Percentiles rank a stretch among this genome's conserved stretches.
Conservation (phyloP, 768 basidiomycete species). For the Jaapia argillacea region DNA sequence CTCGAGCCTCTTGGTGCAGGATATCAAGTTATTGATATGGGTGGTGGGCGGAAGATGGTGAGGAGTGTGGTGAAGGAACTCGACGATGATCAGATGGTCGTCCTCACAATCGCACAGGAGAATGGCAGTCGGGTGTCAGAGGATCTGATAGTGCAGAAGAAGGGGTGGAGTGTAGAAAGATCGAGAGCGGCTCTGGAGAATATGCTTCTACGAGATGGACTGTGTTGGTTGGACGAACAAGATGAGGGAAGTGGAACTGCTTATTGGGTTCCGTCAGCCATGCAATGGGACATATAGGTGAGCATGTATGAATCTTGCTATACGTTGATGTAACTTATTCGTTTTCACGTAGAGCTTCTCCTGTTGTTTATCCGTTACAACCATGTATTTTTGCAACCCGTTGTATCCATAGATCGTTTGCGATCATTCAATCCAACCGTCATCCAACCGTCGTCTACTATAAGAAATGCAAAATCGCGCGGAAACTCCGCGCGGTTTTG, state of each 20-base stretch:
- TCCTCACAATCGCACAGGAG: constrained; percentile 65
- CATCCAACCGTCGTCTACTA: too few relatives aligned
- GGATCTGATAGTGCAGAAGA: constrained; percentile 43
- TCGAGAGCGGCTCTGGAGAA: constrained; percentile 76
- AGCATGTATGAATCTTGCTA: background rate
- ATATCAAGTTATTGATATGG: constrained; percentile 73
- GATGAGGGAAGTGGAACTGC: constrained; percentile 52
- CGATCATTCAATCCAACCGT: too few relatives aligned
- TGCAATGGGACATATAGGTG: constrained; percentile 67
- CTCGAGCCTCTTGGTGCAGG: constrained; percentile 87
- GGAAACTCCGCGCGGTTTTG: too few relatives aligned
- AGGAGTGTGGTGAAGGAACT: constrained; percentile 85
- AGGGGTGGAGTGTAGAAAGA: constrained; percentile 74
- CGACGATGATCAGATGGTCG: constrained; percentile 79
- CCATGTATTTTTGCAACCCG: too few relatives aligned
- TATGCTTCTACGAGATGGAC: constrained; percentile 82
- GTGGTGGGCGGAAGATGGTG: constrained; percentile 66
- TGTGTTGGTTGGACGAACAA: constrained; percentile 94
- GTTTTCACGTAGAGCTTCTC: too few relatives aligned
- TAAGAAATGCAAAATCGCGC: too few relatives aligned
- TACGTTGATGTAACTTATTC: background rate
- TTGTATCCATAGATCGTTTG: too few relatives aligned
- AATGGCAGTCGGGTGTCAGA: constrained; percentile 64
- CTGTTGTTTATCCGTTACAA: too few relatives aligned
- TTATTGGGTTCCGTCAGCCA: constrained; percentile 86